Percentiles rank a stretch among this genome's conserved stretches.
Conservation (phyloP, 1,284 basidiomycete species). For the Trichosporon sp. region DNA sequence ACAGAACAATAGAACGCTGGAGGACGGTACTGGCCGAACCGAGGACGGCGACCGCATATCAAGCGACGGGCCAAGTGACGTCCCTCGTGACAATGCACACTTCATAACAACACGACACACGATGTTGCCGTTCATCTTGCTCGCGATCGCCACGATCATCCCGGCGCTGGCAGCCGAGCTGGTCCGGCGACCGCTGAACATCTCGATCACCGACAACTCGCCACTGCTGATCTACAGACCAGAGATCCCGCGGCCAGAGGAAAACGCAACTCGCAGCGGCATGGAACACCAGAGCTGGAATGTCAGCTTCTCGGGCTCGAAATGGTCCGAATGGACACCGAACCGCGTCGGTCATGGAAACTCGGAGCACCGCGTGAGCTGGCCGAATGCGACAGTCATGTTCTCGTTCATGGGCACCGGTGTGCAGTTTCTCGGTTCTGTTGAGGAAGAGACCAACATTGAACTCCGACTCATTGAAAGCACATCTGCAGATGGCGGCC, state of each 20-base stretch:
- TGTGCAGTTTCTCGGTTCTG: background rate
- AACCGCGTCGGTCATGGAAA: background rate
- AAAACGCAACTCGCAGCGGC: background rate
- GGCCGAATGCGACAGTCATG: background rate
- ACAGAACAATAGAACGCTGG: background rate
- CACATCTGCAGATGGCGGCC: background rate
- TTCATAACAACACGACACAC: background rate
- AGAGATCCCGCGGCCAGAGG: background rate
- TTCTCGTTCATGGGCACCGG: slow-evolving; percentile 10
- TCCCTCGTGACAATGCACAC: background rate
- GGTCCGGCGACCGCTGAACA: background rate
- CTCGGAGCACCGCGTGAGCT: background rate
- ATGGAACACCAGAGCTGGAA: background rate
- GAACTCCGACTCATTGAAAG: background rate
- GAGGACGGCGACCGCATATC: background rate
- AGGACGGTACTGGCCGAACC: background rate
- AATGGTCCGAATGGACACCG: background rate
- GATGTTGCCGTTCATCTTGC: slow-evolving; percentile 8
- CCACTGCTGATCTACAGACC: background rate
- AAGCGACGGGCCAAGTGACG: background rate
- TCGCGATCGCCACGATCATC: background rate
- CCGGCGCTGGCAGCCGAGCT: slow-evolving; percentile 2
- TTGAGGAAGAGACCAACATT: background rate
- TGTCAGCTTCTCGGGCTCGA: background rate
- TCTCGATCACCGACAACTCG: slow-evolving; percentile 12